phyloP scores from a whole-genome alignment of 352 stramenopile species.

The Phytopythium aichiense region DNA sequence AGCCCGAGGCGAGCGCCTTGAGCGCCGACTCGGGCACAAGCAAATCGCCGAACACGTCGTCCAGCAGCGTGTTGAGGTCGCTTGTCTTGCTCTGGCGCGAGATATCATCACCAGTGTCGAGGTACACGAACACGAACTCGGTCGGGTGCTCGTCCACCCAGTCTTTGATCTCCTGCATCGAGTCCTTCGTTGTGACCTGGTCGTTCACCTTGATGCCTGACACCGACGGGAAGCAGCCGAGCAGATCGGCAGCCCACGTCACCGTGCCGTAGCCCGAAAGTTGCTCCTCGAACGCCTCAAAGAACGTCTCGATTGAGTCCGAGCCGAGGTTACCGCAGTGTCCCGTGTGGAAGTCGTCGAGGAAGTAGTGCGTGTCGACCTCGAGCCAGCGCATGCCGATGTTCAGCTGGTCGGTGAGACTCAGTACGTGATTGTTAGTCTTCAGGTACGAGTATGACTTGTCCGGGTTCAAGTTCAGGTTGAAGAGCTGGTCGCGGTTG shows the following conservation, averaged over 20 bases:
- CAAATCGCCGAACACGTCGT: constrained; percentile 36
- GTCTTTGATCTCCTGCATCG: constrained; percentile 37
- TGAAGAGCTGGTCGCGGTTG: constrained; percentile 58
- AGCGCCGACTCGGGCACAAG: constrained; percentile 29
- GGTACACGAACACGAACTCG: constrained; percentile 46
- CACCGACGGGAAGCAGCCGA: constrained; percentile 60
- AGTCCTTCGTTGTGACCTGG: constrained; percentile 23
- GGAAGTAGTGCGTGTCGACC: constrained; percentile 65
- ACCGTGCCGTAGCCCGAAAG: constrained; percentile 39
- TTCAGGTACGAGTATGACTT: constrained; percentile 54
- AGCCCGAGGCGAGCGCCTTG: constrained; percentile 23
- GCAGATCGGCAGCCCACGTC: constrained; percentile 38
- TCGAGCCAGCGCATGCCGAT: constrained; percentile 59
- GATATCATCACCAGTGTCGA: constrained; percentile 46
- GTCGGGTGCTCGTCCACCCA: constrained; percentile 42
- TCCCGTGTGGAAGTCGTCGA: constrained; percentile 47
- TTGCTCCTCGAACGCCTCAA: constrained; percentile 30
- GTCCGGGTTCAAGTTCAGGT: constrained; percentile 30
- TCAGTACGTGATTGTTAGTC: constrained; percentile 66
- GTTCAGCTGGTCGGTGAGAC: constrained; percentile 48
- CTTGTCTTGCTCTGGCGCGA: constrained; percentile 19
- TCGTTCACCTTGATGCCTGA: constrained; percentile 49
- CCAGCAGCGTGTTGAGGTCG: constrained; percentile 33
- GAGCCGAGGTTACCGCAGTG: constrained; percentile 53
- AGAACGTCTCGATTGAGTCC: constrained; percentile 28